Base-by-base conservation (phyloP, 225 moss, liverwort and hornwort species). In the Polytrichum commune region DNA sequence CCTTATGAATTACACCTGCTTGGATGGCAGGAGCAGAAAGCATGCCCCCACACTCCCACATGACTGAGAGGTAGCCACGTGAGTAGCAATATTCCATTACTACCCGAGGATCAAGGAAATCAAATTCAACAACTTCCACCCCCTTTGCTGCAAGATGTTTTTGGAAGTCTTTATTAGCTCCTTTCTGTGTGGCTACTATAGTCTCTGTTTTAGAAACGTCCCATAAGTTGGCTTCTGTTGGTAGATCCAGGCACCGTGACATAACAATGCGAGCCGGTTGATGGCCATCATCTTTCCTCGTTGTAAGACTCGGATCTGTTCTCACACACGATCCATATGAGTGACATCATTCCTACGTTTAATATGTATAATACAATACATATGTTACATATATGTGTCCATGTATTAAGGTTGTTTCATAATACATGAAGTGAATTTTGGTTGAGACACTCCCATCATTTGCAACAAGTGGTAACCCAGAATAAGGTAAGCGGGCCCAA, bases 41-140 rank as follows among this genome's bases (percentile, higher is more conserved):
- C 69, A 81, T 80, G 46, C 97, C 97, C 73, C 97, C 97, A 72
- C 97, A 97, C 73, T 97, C 97, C 97, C 94, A 94, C 68, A 97
- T 46, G 57, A 97, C 94, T 7, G 88, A 88, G 68, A 97, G 78
- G 60, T 86, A 94, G 10, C 97, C 94, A 66, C 92, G 89, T 69
- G 82, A 73, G 69, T 90, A 92, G 79, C 97, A 97, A 58, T 97
- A 89, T 65, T 97, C 92, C 97, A 97, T 92, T 9, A 92, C 94
- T 18, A 77, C 91, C 38, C 75, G 90, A 33, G 97, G 97, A 57
- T 73, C 83, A 18, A 97, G 79, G 53, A 91, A 88, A 24, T 97
- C 91, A 60, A 92, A 97, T 81, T 97, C 97, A 24, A 97, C 85
- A 5, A 97, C 73, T 72, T 97, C 97, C 63, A 97, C 97, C 32